These are phyloP conservation scores for Kluyveromyces lactis DNA, from an alignment of 805 yeast species.

Conservation along the genomic window DNA sequence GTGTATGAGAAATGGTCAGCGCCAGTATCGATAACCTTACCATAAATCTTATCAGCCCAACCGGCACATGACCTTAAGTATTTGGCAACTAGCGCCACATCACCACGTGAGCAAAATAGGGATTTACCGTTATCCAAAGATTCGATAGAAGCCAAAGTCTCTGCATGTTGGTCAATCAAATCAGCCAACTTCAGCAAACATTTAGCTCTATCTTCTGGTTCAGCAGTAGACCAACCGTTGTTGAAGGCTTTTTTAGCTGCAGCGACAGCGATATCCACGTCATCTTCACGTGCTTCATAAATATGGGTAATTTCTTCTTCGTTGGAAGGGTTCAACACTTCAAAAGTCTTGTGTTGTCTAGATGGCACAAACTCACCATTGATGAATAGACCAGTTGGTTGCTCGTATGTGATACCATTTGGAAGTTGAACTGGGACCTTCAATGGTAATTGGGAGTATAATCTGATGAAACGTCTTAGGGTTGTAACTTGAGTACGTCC, in stretches of 20 bases:
- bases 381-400: conserved; percentile 74
- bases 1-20: conserved; percentile 54
- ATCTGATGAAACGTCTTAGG: conserved; percentile 10
- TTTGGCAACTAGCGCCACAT: conserved; percentile 59
- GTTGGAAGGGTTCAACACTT: conserved; percentile 58
- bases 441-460: conserved; percentile 32
- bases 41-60: conserved; percentile 63
- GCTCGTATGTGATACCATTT: conserved; percentile 60
- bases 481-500: conserved; percentile 4
- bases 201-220: conserved; percentile 58
- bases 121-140: conserved; percentile 89
- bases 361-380: conserved; percentile 64
- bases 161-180: conserved; percentile 64
- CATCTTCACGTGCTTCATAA: conserved; percentile 61
- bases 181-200: conserved; percentile 68
- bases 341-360: conserved; percentile 50
- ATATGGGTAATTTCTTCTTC: conserved; percentile 62
- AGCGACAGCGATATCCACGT: conserved; percentile 74
- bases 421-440: conserved; percentile 51
- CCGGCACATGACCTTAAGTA: conserved; percentile 83
- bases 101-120: conserved; percentile 61
- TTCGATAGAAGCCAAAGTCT: conserved; percentile 72
- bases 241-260: conserved; percentile 79
- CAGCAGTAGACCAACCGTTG: conserved; percentile 57
- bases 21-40: conserved; percentile 54